Percentiles rank a stretch among this genome's conserved stretches.
These are phyloP conservation scores for Polyporus tsugae DNA, from an alignment of 1,284 basidiomycete species.

Conservation along the genomic window DNA sequence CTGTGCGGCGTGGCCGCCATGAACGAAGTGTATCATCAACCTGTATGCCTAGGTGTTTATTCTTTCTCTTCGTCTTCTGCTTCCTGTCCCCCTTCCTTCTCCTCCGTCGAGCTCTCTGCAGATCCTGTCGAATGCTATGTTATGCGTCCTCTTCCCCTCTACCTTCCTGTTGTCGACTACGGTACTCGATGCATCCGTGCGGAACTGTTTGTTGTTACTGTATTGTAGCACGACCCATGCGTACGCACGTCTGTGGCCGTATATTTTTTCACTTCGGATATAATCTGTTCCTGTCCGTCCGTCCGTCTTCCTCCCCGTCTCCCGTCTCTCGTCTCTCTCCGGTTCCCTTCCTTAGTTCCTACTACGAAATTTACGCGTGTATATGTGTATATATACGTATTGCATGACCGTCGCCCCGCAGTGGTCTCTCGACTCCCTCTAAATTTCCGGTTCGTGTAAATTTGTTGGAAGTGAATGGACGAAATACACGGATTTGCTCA, in stretches of 20 bases:
- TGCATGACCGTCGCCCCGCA: background rate
- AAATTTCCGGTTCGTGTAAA: background rate
- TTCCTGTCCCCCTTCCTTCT: background rate
- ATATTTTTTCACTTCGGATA: background rate
- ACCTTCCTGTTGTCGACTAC: background rate
- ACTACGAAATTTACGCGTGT: background rate
- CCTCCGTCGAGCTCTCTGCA: background rate
- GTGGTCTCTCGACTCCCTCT: background rate
- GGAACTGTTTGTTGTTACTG: conserved; percentile 4
- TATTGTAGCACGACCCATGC: conserved; percentile 1
- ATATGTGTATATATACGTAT: background rate
- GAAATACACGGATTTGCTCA: background rate
- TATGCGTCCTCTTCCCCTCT: background rate
- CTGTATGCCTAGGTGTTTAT: conserved; percentile 23
- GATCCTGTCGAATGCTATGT: background rate
- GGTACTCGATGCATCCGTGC: background rate
- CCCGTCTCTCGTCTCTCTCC: background rate
- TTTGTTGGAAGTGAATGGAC: too few relatives aligned
- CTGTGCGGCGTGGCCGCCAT: background rate
- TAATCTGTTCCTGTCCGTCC: background rate
- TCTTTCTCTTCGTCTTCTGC: background rate
- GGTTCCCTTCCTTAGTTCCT: background rate
- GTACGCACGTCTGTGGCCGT: background rate
- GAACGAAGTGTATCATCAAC: conserved; percentile 11
- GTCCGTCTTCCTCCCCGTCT: background rate